Base-by-base conservation (phyloP, 345 rosid species). In the Melaleuca quinquenervia region DNA sequence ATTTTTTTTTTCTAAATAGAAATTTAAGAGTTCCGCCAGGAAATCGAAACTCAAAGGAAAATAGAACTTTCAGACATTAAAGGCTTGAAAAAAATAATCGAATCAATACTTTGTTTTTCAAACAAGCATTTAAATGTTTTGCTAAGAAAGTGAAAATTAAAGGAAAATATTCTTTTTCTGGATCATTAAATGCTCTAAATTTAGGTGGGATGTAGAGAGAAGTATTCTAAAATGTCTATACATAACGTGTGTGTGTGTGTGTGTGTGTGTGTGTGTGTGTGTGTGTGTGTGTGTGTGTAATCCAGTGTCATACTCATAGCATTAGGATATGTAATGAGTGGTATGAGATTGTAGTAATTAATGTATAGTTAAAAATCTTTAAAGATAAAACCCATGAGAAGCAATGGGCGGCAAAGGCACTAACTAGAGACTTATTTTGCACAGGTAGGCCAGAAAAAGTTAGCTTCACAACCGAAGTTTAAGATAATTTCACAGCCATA, bases 361-460 rank as follows among this genome's bases (percentile, higher is more conserved):
- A 14, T 8, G 29, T 15, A 29, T 15, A n/a, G 0, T 1, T 3
- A 3, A 6, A 62, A 15, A 27, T 0, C 26, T 22, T 0, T 6
- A 29, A 29, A 64, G 20, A 29, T 15, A 6, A 29, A 29, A 36
- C 44, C 75, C 75, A 62, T 29, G 21, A 41, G 9, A 14, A 60
- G 75, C 21, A 7, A 7, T 27, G 75, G 44, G 44, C 44, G 44
- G 44, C 44, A 62, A 62, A 41, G 7, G 75, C 76, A 64, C 44
- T 62, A 62, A 6, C 7, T 62, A 62, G 44, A 62, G 44, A 32
- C 22, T 64, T 64, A 11, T 15, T 64, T 64, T 64, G 45, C 44
- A 64, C 75, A 7, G 75, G 21, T 18, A 44, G 29, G 52, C 21
- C 29, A 26, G 22, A 45, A 50, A 80, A 82, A 22, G 44, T 64